Conservation (phyloP, 225 moss, liverwort and hornwort species). For the Sphagnum contortum region DNA sequence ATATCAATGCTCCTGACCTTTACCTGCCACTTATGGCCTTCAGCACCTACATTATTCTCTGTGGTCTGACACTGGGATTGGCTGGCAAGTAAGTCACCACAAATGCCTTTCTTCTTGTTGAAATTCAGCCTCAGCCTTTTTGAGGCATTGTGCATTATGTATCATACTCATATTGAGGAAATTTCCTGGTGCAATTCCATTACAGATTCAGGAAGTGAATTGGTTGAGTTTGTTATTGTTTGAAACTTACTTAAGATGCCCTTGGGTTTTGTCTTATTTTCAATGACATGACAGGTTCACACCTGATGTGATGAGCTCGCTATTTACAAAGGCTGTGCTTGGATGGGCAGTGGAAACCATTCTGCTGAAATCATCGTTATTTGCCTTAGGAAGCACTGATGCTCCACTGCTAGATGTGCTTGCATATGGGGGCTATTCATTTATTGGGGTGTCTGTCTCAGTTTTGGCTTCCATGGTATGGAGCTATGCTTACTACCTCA, state of each 20-base stretch:
- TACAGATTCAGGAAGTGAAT: too few species aligned
- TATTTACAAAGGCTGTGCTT: slow-evolving; percentile 72
- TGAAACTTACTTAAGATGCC: too few species aligned
- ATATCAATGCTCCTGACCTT: slow-evolving; percentile 92
- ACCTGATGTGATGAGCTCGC: slow-evolving; percentile 67
- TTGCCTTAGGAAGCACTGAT: slow-evolving; percentile 6
- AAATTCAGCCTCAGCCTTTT: too few species aligned
- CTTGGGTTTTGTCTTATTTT: too few species aligned
- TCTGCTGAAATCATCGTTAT: slow-evolving; percentile 60
- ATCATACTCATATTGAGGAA: too few species aligned
- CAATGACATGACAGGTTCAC: slow-evolving; percentile 47
- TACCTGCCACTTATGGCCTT: slow-evolving; percentile 96
- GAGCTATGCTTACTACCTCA: slow-evolving; percentile 53
- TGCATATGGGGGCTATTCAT: slow-evolving; percentile 86
- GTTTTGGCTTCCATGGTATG: slow-evolving; percentile 61
- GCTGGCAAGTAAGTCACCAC: slow-evolving; percentile 47
- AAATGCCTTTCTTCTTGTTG: too few species aligned
- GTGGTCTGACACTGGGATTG: slow-evolving; percentile 63
- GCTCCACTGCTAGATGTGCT: slow-evolving; percentile 76
- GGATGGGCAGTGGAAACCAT: slow-evolving; percentile 66
- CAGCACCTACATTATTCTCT: slow-evolving; percentile 73
- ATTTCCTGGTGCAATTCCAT: too few species aligned
- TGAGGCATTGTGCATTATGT: too few species aligned
- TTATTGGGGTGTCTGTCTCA: slow-evolving; percentile 56
- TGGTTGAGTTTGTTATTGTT: too few species aligned